A percentile compares a stretch with the other conserved stretches of the same genome.
These are phyloP conservation scores for Veloporphyrellus conicus DNA, from an alignment of 1,284 basidiomycete species.

Conservation along the genomic window DNA sequence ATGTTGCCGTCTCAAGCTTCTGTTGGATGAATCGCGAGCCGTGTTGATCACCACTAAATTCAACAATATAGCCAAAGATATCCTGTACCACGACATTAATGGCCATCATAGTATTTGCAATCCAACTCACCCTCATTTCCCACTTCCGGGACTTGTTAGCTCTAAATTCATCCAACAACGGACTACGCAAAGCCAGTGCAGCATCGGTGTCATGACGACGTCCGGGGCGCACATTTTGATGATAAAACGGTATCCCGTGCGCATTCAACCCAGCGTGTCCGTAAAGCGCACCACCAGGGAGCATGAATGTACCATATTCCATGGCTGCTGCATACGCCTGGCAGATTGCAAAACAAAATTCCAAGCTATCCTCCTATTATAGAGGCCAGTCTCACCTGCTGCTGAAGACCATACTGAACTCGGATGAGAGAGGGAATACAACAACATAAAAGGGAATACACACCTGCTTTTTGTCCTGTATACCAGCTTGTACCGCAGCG, in stretches of 20 bases:
- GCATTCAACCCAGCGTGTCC: conserved; percentile 31
- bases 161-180: conserved; percentile 81
- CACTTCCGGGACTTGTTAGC: conserved; percentile 75
- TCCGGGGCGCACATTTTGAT: conserved; percentile 38
- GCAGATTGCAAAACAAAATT: conserved; percentile 41
- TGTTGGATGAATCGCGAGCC: conserved; percentile 89
- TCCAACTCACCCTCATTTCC: conserved; percentile 64
- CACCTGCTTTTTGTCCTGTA: conserved; percentile 64
- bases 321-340: conserved; percentile 40
- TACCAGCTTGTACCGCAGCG: conserved; percentile 39
- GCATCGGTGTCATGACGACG: conserved; percentile 41
- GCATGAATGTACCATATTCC: conserved; percentile 49
- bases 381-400: conserved; percentile 39
- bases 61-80: conserved; percentile 81
- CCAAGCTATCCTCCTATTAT: conserved; percentile 40
- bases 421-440: conserved; percentile 10
- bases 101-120: neutral
- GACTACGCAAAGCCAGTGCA: conserved; percentile 51
- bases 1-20: conserved; percentile 71
- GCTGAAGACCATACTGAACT: conserved; percentile 47
- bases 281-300: conserved; percentile 44
- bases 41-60: conserved; percentile 93
- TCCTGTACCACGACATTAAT: conserved; percentile 49
- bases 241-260: conserved; percentile 38
- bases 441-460: conserved; percentile 15